These are phyloP conservation scores for Solanum megistacrolobum DNA, from an alignment of 257 asterid genomes.

Conservation along the genomic window DNA sequence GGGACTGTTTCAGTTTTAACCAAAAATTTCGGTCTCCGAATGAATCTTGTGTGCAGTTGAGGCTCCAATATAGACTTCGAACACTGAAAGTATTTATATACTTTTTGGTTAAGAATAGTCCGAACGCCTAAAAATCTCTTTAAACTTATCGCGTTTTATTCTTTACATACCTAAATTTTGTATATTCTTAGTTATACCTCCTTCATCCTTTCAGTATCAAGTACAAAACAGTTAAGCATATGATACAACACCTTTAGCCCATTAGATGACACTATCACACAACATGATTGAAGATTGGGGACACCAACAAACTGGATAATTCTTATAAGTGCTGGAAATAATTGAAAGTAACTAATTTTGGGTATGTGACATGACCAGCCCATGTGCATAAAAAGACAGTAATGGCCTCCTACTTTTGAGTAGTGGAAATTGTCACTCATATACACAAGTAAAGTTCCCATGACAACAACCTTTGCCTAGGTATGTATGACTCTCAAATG, in stretches of 20 bases:
- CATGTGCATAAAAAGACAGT: not conserved
- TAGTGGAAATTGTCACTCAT: not conserved
- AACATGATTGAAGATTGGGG: not conserved
- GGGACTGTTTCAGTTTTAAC: too few relatives aligned
- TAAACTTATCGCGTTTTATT: not conserved
- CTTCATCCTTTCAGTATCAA: not conserved
- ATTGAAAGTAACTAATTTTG: not conserved
- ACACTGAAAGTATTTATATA: not conserved
- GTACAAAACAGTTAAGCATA: not conserved
- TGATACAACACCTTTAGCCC: not conserved
- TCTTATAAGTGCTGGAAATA: not conserved
- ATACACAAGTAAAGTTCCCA: not conserved
- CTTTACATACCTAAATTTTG: not conserved
- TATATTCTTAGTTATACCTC: not conserved
- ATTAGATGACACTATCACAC: not conserved
- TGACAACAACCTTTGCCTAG: not conserved
- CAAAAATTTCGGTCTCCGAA: accelerated
- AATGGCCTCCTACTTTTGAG: not conserved
- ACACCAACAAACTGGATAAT: not conserved
- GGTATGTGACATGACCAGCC: not conserved
- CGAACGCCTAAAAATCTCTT: not conserved
- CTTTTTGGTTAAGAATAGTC: not conserved
- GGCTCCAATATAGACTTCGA: too few relatives aligned
- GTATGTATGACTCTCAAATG: not conserved
- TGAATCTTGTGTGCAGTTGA: too few relatives aligned